Base-by-base conservation (phyloP, 108 stramenopile genomes). In the Epithemia pelagica region DNA sequence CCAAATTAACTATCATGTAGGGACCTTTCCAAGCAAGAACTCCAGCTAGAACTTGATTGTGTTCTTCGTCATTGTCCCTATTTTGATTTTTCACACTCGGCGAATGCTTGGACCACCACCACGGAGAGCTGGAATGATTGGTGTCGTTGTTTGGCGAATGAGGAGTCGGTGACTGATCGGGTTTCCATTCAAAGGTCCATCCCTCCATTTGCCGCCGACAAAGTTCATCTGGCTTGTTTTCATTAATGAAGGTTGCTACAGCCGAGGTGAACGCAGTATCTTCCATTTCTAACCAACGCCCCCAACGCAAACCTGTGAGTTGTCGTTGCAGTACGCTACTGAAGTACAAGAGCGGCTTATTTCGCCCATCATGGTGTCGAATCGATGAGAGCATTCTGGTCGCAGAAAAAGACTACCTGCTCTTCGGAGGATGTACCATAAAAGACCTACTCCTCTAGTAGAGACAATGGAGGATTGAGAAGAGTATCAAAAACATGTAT, bases 161-260 rank as follows among this genome's bases (percentile, higher is more conserved):
- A 10, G 37, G 5, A 10, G 37, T 46, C 10, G 5, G 37, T 15
- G 64, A 55, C 8, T 62, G 60, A 32, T 67, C 59, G n/a, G n/a
- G n/a, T n/a, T 67, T 32, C 89, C 89, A 91, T 54, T 68, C 10
- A 56, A 87, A 21, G 1, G 23, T 22, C 78, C 85, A 75, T 26
- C 27, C 64, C 55, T 77, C 66, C 30, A 86, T 58, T 73, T 91
- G 89, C 15, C 69, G 62, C 22, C 61, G 64, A 21, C 66, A 77
- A 52, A 86, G 46, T 15, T 80, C 78, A 77, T 91, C 89, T 5
- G 85, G 85, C 54, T 86, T 87, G 60, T 76, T 66, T 54, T 78
- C 75, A 60, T 87, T 83, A 29, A 90, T 59, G 64, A 81, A 74
- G n/a, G 51, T 22, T 19, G 46, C 32, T 32, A 89, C 46, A 19